Base-by-base conservation (phyloP, 345 rosid species). In the Trapa bicornis region DNA sequence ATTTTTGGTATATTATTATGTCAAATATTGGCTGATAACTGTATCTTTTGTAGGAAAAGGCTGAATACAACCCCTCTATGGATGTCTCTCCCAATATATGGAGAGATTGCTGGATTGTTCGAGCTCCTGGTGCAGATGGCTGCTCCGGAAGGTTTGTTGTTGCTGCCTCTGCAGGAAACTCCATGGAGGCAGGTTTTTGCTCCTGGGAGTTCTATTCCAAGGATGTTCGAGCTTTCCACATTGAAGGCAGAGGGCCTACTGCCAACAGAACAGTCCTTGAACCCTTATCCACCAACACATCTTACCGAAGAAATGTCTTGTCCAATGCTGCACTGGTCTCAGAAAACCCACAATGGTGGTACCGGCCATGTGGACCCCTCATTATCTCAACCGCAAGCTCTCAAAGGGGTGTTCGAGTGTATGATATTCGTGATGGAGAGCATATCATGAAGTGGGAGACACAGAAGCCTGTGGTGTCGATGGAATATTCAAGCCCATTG, bases 31-130 rank as follows among this genome's bases (percentile, higher is more conserved):
- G 29, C 29, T 22, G 29, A 22, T 22, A 22, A 0, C 29, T 22
- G 29, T 22, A 22, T 6, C 11, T 33, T 10, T 9, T 32, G 9
- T 8, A 95, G 99, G 96, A 82, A 77, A 95, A 95, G 82, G 73
- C 92, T 2, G 84, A 86, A 65, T 95, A 95, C 81, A 78, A 80
- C 74, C 89, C 97, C 68, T 89, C 96, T 48, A 67, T 66, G 54
- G 89, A 73, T 45, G 72, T 87, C 68, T 84, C 90, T 45, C 86
- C 82, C 69, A 79, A 81, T 69, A 79, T 79, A 14, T 91, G 99
- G 99, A 84, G 93, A 75, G 99, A 95, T 74, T 95, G 99, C 77
- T 95, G 99, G 99, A 78, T 95, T 41, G 81, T 95, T 48, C 96
- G 99, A 74, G 98, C 98, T 47, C 80, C 97, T 8, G 72, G 89